Base-by-base conservation (phyloP, 805 yeast genomes). In the Candida andamanensis region DNA sequence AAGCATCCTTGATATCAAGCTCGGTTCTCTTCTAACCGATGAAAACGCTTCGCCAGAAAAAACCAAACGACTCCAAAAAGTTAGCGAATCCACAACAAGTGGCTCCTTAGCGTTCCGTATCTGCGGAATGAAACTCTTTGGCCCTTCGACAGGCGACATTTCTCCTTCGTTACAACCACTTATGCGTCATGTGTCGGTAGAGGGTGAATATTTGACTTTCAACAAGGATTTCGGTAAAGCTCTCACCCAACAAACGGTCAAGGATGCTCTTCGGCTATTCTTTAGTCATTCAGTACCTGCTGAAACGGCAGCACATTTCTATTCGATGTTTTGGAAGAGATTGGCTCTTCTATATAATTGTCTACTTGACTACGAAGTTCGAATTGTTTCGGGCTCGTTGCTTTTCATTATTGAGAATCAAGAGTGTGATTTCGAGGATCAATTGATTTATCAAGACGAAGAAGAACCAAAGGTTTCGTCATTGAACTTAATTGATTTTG, bases 401-500 rank as follows among this genome's bases (percentile, higher is more conserved):
- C 60, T 90, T 11, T 71, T 87, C 32, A 68, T 82, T 0, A 83
- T 70, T 49, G 97, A 92, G 47, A 79, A 77, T 33, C 90, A 83
- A 48, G 25, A 92, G 80, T 50, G 36, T 5, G 55, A 60, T 0
- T 53, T 61, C 40, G 50, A 63, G 9, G 83, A 63, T 39, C 63
- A 66, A 1, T 33, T 62, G 24, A 41, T 54, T 2, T 19, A 32
- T 8, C 39, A 37, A 10, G 24, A 13, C 6, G 57, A 55, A 10
- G 49, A 50, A 4, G 58, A 51, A 6, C 57, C 48, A 2, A 47
- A 44, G 8, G 51, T 85, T 29, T 80, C 89, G 39, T 58, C 74
- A 5, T 58, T 86, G 32, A 69, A 76, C 23, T 47, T 89, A 29
- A 86, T 92, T 5, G 98, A 92, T 56, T 87, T 92, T 63, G 97